Percentiles rank a stretch among this genome's conserved stretches.
These are phyloP conservation scores for Cryptosporidium sp. DNA, from an alignment of 169 alveolate species.

Conservation along the genomic window DNA sequence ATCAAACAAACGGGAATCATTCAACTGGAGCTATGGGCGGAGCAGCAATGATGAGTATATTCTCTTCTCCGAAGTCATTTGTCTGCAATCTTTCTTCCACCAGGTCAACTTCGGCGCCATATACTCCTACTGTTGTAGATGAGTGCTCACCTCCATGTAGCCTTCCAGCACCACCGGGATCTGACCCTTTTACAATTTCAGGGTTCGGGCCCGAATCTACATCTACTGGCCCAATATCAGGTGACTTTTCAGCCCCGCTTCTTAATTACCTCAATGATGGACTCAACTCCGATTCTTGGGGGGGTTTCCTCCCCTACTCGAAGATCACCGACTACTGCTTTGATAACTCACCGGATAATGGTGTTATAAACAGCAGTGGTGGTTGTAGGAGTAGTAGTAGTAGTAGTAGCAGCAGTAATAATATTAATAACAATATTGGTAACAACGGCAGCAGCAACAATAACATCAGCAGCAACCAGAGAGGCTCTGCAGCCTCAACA, in stretches of 20 bases:
- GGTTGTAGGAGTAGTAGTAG: not conserved
- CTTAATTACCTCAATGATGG: slow-evolving; percentile 66
- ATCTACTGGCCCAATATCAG: slow-evolving; percentile 21
- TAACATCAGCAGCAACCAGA: not conserved
- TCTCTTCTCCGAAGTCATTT: slow-evolving; percentile 58
- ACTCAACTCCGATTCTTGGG: slow-evolving; percentile 63
- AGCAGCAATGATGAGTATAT: slow-evolving; percentile 34
- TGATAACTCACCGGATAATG: slow-evolving; percentile 11
- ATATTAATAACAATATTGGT: not conserved
- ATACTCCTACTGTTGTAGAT: slow-evolving; percentile 56
- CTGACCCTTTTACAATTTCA: slow-evolving; percentile 56
- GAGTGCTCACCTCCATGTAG: slow-evolving; percentile 64
- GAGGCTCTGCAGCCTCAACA: not conserved
- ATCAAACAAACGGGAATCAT: not conserved
- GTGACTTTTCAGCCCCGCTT: slow-evolving; percentile 65
- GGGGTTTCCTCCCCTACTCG: slow-evolving; percentile 57
- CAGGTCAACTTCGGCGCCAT: slow-evolving; percentile 59
- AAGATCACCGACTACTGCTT: slow-evolving; percentile 54
- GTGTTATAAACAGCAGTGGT: not conserved
- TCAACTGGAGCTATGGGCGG: not conserved
- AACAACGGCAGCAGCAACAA: not conserved
- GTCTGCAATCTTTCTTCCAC: slow-evolving; percentile 63
- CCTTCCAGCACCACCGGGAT: slow-evolving; percentile 66
- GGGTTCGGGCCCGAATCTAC: slow-evolving; percentile 51
- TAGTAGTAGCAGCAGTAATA: not conserved